Conservation (phyloP, 345 rosid genomes). For the Eucalyptus curtisii region DNA sequence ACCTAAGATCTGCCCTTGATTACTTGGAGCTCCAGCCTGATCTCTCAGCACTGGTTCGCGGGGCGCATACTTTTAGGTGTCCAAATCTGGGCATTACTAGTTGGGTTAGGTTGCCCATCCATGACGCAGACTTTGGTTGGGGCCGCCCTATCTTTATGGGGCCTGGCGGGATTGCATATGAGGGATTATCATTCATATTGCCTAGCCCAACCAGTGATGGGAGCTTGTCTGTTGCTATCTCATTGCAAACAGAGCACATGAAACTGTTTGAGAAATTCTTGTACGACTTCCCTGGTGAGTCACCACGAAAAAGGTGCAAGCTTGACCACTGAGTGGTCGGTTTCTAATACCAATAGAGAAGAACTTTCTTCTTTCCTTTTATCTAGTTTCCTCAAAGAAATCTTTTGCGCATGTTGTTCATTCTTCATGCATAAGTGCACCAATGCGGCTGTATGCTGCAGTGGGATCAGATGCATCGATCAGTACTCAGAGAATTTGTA, state of each 20-base stretch:
- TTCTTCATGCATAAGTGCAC: background rate
- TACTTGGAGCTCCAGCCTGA: constrained; percentile 89
- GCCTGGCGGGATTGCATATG: constrained; percentile 78
- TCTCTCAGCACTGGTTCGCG: constrained; percentile 61
- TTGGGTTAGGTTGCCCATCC: constrained; percentile 80
- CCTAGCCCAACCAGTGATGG: constrained; percentile 79
- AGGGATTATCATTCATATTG: constrained; percentile 64
- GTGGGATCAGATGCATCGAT: background rate
- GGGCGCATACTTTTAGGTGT: constrained; percentile 73
- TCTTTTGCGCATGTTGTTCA: background rate
- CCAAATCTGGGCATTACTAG: constrained; percentile 89
- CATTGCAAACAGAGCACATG: constrained; percentile 74
- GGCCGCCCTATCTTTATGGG: constrained; percentile 93
- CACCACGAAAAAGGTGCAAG: background rate
- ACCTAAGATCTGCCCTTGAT: constrained; percentile 87
- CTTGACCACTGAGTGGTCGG: background rate
- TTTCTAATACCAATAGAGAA: background rate
- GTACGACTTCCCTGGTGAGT: constrained; percentile 6
- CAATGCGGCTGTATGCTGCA: background rate
- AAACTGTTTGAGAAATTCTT: constrained; percentile 56
- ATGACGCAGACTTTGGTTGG: constrained; percentile 95
- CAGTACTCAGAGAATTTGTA: background rate
- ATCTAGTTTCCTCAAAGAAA: background rate
- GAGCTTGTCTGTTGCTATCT: constrained; percentile 67
- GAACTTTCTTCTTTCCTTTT: background rate